Percentiles rank a stretch among this genome's conserved stretches.
These are phyloP conservation scores for Aspergillus sp. DNA, from an alignment of 2,329 filamentous ascomycete genomes.

Conservation along the genomic window DNA sequence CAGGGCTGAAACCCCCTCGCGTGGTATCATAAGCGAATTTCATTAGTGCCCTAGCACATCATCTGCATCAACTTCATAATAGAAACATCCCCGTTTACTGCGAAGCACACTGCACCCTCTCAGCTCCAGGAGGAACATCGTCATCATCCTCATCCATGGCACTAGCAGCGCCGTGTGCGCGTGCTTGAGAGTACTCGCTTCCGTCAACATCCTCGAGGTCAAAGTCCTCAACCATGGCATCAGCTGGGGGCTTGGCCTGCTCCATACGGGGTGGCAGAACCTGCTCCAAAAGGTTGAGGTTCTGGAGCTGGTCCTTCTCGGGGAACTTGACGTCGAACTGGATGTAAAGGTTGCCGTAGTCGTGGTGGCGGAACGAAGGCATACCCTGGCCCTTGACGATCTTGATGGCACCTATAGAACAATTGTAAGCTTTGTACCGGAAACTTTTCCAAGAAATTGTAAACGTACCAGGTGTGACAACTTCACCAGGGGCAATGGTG, in stretches of 20 bases:
- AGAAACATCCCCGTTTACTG: conserved; percentile 35
- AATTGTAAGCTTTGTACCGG: conserved; percentile 7
- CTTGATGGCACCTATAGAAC: conserved; percentile 71
- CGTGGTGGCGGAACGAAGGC: conserved; percentile 92
- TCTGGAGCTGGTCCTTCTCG: conserved; percentile 62
- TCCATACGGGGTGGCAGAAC: conserved; percentile 72
- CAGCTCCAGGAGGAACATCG: conserved; percentile 44
- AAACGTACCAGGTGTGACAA: conserved; percentile 79
- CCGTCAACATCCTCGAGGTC: conserved; percentile 80
- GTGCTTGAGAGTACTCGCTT: conserved; percentile 57
- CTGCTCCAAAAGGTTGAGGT: conserved; percentile 74
- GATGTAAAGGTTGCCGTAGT: conserved; percentile 93
- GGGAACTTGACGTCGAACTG: conserved; percentile 98
- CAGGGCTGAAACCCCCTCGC: conserved; percentile 18
- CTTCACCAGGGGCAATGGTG: conserved; percentile 88
- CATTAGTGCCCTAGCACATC: conserved; percentile 22
- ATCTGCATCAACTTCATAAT: conserved; percentile 14
- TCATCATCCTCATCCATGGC: conserved; percentile 69
- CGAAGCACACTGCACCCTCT: conserved; percentile 49
- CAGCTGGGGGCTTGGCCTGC: conserved; percentile 64
- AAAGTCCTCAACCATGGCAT: conserved; percentile 89
- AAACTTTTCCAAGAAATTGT: not conserved
- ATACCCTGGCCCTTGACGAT: conserved; percentile 95
- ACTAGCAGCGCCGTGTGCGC: conserved; percentile 62
- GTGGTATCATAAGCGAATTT: conserved; percentile 35